Evolutionary conservation across 2,329 filamentous ascomycete species (phyloP).

Genomic region (Aureobasidium mangrovei): DNA sequence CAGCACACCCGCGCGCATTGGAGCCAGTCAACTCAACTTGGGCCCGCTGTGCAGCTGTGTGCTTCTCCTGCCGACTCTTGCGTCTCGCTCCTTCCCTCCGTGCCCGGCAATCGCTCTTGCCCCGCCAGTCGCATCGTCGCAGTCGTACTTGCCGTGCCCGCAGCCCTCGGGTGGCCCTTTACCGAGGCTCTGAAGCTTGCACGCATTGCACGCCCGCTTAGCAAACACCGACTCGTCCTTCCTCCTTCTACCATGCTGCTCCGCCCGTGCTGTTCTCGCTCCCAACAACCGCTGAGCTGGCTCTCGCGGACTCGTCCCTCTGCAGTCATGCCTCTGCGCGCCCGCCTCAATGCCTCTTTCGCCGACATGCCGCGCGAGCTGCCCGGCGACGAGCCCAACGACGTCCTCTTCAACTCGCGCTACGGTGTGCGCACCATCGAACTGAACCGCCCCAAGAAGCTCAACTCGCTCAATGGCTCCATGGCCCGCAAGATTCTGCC

Average conservation of each 20-base stretch:
- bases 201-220: constrained; percentile 12
- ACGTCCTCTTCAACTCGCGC: constrained; percentile 83
- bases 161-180: constrained; percentile 5
- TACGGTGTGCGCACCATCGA: constrained; percentile 88
- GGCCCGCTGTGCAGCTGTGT: not conserved
- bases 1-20: not conserved
- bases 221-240: not conserved
- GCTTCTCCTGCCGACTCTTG: not conserved
- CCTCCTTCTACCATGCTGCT: constrained; percentile 36
- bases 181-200: constrained; percentile 14
- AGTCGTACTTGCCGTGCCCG: not conserved
- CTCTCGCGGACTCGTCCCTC: constrained; percentile 12
- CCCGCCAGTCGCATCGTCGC: not conserved
- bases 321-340: constrained; percentile 66
- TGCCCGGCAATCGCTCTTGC: not conserved
- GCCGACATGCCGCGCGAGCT: constrained; percentile 29
- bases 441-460: constrained; percentile 85
- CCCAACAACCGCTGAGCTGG: constrained; percentile 31
- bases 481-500: constrained; percentile 95
- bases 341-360: constrained; percentile 37
- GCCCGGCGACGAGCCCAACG: constrained; percentile 66
- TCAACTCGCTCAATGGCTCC: constrained; percentile 85
- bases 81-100: not conserved
- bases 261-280: constrained; percentile 31
- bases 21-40: not conserved